These are phyloP conservation scores for Amauroascus verrucosus DNA, from an alignment of 2,329 filamentous ascomycete species.

Conservation along the genomic window DNA sequence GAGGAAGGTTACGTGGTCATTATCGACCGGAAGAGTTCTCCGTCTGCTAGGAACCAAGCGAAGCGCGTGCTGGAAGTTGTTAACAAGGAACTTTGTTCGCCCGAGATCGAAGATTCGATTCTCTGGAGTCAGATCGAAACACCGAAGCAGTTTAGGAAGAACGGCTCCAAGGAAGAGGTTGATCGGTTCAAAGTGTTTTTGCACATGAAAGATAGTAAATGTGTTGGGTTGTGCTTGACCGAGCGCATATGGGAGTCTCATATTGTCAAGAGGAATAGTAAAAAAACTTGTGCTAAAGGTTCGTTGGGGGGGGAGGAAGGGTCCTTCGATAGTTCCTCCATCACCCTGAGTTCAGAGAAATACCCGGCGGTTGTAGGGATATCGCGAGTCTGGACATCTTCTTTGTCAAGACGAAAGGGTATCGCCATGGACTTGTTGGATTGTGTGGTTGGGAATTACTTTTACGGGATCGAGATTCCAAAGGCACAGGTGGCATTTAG, in stretches of 20 bases:
- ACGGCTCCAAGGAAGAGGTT: slow-evolving; percentile 27
- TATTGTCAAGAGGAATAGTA: slow-evolving; percentile 33
- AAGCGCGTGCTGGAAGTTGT: slow-evolving; percentile 53
- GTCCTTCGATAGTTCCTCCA: slow-evolving; percentile 29
- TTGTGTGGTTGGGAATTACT: slow-evolving; percentile 45
- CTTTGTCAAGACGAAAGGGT: slow-evolving; percentile 45
- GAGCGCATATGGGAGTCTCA: slow-evolving; percentile 52
- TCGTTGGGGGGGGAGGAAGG: slow-evolving; percentile 7
- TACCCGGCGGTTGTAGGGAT: slow-evolving; percentile 49
- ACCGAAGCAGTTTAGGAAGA: slow-evolving; percentile 29
- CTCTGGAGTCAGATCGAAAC: slow-evolving; percentile 45
- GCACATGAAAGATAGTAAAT: slow-evolving; percentile 51
- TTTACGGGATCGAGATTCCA: slow-evolving; percentile 45
- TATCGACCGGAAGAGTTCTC: slow-evolving; percentile 46
- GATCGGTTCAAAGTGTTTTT: slow-evolving; percentile 52
- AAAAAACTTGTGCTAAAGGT: background rate
- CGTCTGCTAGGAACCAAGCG: slow-evolving; percentile 42
- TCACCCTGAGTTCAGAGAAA: slow-evolving; percentile 37
- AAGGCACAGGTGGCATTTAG: slow-evolving; percentile 53
- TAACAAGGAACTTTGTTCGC: slow-evolving; percentile 52
- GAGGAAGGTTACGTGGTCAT: slow-evolving; percentile 46
- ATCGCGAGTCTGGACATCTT: slow-evolving; percentile 56
- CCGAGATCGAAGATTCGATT: slow-evolving; percentile 47
- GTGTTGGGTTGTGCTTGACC: slow-evolving; percentile 51
- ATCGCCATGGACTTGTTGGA: slow-evolving; percentile 50